These are phyloP conservation scores for Mycena amicta DNA, from an alignment of 768 basidiomycete species.

Conservation along the genomic window DNA sequence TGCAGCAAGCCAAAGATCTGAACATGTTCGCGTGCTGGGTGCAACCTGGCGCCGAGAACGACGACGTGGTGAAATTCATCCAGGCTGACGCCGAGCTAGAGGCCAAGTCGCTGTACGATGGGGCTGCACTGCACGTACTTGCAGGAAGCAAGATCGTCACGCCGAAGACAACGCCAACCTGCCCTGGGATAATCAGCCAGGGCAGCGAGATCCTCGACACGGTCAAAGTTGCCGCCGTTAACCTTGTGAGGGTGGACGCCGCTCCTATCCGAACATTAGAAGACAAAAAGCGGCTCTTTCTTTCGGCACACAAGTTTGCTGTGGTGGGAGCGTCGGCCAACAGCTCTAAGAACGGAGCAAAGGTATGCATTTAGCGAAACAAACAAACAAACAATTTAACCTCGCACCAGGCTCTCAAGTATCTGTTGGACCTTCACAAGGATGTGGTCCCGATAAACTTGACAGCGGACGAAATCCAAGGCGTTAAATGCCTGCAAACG, in stretches of 20 bases:
- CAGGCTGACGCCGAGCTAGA: constrained; percentile 36
- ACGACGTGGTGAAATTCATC: constrained; percentile 48
- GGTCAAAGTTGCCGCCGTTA: neutral
- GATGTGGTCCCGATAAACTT: neutral
- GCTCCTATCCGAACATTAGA: too few relatives aligned
- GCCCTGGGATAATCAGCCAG: neutral
- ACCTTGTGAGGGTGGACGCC: neutral
- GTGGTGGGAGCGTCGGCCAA: neutral
- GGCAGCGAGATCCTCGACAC: neutral
- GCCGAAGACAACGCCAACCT: neutral
- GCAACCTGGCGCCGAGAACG: constrained; percentile 63
- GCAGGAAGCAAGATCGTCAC: neutral
- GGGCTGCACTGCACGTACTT: constrained; percentile 3
- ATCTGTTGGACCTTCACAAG: neutral
- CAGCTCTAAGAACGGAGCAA: neutral
- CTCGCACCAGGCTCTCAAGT: neutral
- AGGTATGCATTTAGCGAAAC: too few relatives aligned
- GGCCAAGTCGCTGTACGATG: constrained; percentile 10
- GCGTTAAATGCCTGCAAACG: constrained; percentile 40
- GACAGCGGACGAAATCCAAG: constrained; percentile 38
- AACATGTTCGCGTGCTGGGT: constrained; percentile 61
- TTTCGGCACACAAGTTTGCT: neutral
- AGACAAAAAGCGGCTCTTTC: neutral
- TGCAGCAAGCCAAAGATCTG: constrained; percentile 50
- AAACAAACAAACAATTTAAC: too few relatives aligned